Base-by-base conservation (phyloP, 345 rosid genomes). In the Limnanthes douglasii region DNA sequence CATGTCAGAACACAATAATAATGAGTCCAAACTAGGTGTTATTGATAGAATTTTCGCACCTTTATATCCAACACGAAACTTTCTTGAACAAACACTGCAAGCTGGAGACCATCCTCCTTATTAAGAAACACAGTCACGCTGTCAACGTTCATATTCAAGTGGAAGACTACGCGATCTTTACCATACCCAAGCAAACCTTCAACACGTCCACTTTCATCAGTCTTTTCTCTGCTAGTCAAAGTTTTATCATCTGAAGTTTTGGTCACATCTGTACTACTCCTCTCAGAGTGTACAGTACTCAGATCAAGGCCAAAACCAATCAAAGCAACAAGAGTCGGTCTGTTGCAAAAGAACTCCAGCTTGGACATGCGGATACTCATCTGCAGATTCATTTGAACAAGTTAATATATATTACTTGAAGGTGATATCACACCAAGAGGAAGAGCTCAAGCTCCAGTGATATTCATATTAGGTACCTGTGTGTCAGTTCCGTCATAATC, bases 21-120 rank as follows among this genome's bases (percentile, higher is more conserved):
- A 37, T 41, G 21, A 33, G 20, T 17, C 33, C 46, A 21, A 42
- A 21, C 30, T 26, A 45, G 21, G 14, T 37, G 40, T 33, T 47
- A 26, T 42, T 21, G 11, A 39, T 31, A 27, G 45, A 32, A 41
- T 19, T 33, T 27, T 31, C 35, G 34, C 56, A 90, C 98, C 96
- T 75, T 84, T 40, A 90, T 72, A 60, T 90, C 93, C 54, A 90
- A 62, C 43, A 68, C 58, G 53, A 90, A 90, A 48, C 79, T 72
- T 70, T 90, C 98, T 61, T 84, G 98, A 50, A 80, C 86, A 48
- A 90, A 73, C 80, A 77, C 71, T 11, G 94, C 96, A 62, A 84
- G 93, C 63, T 84, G 94, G 45, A 94, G 77, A 39, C 85, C 80
- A 57, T 90, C 96, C 80, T 90, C 98, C 53, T 80, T 84, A 68